Percentiles rank a stretch among this genome's conserved stretches.
Conservation (phyloP, 345 rosid genomes). For the Eucalyptus curtisii region DNA sequence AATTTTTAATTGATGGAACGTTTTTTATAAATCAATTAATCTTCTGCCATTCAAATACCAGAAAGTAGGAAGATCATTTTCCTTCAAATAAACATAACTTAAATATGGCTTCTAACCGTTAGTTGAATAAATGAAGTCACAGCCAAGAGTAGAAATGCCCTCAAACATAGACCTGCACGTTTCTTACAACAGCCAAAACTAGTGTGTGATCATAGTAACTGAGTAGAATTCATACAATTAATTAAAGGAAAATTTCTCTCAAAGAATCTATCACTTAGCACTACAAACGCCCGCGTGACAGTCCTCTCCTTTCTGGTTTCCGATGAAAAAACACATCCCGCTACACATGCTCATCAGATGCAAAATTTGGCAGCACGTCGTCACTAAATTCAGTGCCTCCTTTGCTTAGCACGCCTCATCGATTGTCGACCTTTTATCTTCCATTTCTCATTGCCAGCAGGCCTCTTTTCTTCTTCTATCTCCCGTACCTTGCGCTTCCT, state of each 20-base stretch:
- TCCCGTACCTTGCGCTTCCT: conserved; percentile 87
- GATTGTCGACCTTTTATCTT: conserved; percentile 52
- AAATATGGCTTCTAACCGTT: background rate
- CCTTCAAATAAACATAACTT: background rate
- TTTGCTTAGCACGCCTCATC: conserved; percentile 42
- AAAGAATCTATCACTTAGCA: background rate
- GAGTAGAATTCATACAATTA: background rate
- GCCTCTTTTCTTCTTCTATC: conserved; percentile 58
- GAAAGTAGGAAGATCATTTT: too few species aligned
- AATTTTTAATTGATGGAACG: background rate
- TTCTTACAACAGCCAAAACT: background rate
- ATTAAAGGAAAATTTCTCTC: background rate
- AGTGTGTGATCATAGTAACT: background rate
- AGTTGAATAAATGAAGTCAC: background rate
- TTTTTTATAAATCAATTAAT: background rate
- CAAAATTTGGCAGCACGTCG: background rate
- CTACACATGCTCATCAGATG: background rate
- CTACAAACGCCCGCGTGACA: background rate
- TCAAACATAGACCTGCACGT: background rate
- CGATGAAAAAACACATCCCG: background rate
- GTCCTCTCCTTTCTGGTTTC: background rate
- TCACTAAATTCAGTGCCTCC: conserved; percentile 30
- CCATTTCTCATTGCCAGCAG: conserved; percentile 67
- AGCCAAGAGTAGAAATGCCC: background rate
- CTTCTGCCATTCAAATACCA: background rate